Evolutionary conservation across 2,329 filamentous ascomycete species (phyloP), one percentile per base, ranked within the genome.

Genomic region (Cercospora janseana): DNA sequence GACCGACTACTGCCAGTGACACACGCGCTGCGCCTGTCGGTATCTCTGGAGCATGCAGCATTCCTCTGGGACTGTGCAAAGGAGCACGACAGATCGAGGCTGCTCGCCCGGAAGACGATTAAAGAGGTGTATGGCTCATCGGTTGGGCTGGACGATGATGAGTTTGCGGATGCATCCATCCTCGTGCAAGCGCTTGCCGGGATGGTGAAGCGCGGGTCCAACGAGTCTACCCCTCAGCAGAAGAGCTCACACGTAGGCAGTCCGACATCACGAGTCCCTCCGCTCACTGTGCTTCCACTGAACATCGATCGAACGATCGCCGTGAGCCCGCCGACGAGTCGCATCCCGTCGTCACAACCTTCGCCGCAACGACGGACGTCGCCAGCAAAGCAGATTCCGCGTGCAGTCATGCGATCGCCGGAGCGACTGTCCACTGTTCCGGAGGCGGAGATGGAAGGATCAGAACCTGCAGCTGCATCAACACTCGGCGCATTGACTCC

Each of bases 1-100:
- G 87, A 91, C 40, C 73, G 76, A 20, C 75, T 90, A 7, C 79
- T 97, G 1, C 88, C 89, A 67, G 89, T 91, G 2, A 94, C 88
- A 0, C 90, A 97, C 66, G 93, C 93, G 0, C 74, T 98, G 12
- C 85, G 92, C 1, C 75, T 98, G 0, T 94, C 88, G 0, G 86
- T 95, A 45, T 93, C 93, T 63, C 86, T 95, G 1, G 93, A 98
- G 68, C 94, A 94, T 67, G 83, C 87, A 10, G 91, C 91, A 0
- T 98, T 96, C 66, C 74, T 96, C 1, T 96, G 92, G 74, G 93
- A 97, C 65, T 97, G 92, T 64, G 78, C 88, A 2, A 88, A 93
- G 65, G 90, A 97, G 61, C 76, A 80, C 38, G 84, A 91, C 16
- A 82, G 77, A 27, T 90, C 88, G 44, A 80, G 91, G 24, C 79